Evolutionary conservation across 2,329 filamentous ascomycete species (phyloP).

Genomic region (Aspergillus ibericus): DNA sequence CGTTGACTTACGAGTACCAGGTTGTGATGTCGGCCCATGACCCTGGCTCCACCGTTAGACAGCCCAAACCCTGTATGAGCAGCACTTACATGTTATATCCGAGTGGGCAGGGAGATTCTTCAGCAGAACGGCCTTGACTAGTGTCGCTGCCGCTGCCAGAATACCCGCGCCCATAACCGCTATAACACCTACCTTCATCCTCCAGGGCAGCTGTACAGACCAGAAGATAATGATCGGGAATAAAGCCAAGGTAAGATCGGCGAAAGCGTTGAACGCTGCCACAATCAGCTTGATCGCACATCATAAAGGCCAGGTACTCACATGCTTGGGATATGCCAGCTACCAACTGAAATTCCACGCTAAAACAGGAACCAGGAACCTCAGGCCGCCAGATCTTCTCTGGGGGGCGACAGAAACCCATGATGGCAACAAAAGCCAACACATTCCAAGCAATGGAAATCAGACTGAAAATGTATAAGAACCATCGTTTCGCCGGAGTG

Average conservation of each 20-base stretch:
- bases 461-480: conserved; percentile 14
- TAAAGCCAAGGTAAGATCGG: conserved; percentile 14
- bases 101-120: conserved; percentile 14
- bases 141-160: conserved; percentile 13
- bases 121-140: conserved; percentile 11
- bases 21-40: conserved; percentile 17
- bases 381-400: conserved; percentile 16
- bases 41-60: background rate
- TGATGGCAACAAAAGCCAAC: conserved; percentile 12
- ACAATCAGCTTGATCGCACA: background rate
- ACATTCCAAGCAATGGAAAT: conserved; percentile 17
- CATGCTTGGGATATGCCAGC: conserved; percentile 14
- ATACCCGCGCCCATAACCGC: conserved; percentile 14
- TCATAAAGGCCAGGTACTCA: background rate
- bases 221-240: conserved; percentile 14
- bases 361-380: conserved; percentile 14
- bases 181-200: conserved; percentile 15
- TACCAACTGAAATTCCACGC: conserved; percentile 9
- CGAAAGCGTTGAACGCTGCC: conserved; percentile 15
- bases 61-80: no score
- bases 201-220: conserved; percentile 5
- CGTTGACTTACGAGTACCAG: conserved; percentile 16
- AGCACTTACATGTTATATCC: conserved; percentile 15
- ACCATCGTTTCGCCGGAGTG: conserved; percentile 6
- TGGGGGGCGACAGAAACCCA: conserved; percentile 14